Evolutionary conservation across 768 basidiomycete genomes (phyloP), one percentile per base, ranked within the genome.

Genomic region (Psilocybe subaeruginosa): DNA sequence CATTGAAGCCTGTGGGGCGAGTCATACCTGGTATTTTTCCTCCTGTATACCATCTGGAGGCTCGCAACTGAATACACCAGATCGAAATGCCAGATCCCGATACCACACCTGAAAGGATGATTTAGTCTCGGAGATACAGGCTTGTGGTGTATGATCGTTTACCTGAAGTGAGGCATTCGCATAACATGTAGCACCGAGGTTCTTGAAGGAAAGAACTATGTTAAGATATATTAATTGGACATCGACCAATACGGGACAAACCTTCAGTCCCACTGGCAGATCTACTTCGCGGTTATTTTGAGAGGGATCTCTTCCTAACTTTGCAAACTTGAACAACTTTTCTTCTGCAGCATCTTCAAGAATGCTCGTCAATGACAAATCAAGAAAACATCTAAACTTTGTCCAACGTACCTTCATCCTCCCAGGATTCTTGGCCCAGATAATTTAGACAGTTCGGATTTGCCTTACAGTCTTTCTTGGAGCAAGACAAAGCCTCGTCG

Each of bases 101-200:
- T 87, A 97, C 97, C 97, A 98, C 11, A 97, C 91, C 93, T 96
- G 2, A 59, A 19, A 52, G 41, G 39, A 53, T 41, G 56, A 19
- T 33, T 9, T 16, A 19, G 52, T 16, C 7, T 49, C 27, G 6
- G 29, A 9, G 56, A 5, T 14, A 39, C 12, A 2, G 19, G 7
- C n/a, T 30, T 35, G 29, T 7, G 39, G 14, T 11, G 9, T 19
- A 8, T 41, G 19, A 16, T 43, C 35, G 68, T 70, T 39, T 67
- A 90, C 93, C 78, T 99, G 96, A 48, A 99, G 81, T 63, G 92
- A 97, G 17, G 94, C 94, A 73, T 97, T 97, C 62, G 93, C 95
- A 67, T 98, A 99, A 72, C 97, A 99, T 3, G 97, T 98, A 16
- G 96, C 96, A 3, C 97, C 97, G 17, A 99, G 85, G 72, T 99